phyloP scores from a whole-genome alignment of 2,329 filamentous ascomycete species.

The Amauroascus niger region DNA sequence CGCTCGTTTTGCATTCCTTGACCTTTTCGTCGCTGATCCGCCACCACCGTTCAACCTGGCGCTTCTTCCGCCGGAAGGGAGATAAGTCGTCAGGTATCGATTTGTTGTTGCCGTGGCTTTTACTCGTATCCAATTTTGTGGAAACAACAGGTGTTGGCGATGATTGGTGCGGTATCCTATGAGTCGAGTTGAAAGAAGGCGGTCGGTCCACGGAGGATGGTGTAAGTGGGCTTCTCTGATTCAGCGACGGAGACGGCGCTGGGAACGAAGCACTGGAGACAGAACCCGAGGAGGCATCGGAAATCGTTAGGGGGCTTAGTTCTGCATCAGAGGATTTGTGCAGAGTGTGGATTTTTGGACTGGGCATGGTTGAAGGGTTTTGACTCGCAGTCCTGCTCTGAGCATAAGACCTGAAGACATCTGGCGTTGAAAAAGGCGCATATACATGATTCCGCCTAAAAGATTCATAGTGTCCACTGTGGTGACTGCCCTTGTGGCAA shows the following conservation, averaged over 20 bases:
- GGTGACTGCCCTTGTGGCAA: conserved; percentile 89
- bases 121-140: background rate
- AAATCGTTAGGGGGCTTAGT: conserved; percentile 24
- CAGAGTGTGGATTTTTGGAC: conserved; percentile 38
- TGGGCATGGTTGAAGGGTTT: conserved; percentile 41
- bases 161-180: background rate
- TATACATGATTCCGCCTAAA: conserved; percentile 78
- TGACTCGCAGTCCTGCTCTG: conserved; percentile 52
- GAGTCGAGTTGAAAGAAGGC: conserved; percentile 5
- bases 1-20: conserved; percentile 83
- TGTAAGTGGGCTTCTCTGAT: conserved; percentile 6
- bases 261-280: conserved; percentile 25
- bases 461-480: conserved; percentile 94
- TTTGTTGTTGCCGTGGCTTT: conserved; percentile 14
- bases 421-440: conserved; percentile 71
- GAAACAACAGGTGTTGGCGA: background rate
- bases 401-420: conserved; percentile 64
- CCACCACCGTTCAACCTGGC: conserved; percentile 76
- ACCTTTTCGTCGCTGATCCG: conserved; percentile 95
- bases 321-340: conserved; percentile 26
- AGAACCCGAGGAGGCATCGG: conserved; percentile 27
- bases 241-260: conserved; percentile 13
- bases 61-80: conserved; percentile 42
- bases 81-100: background rate
- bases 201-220: conserved; percentile 16